A percentile compares a stretch with the other conserved stretches of the same genome.
Evolutionary conservation across 2,329 filamentous ascomycete species (phyloP).

Genomic region (Sclerotinia sclerotiorum): DNA sequence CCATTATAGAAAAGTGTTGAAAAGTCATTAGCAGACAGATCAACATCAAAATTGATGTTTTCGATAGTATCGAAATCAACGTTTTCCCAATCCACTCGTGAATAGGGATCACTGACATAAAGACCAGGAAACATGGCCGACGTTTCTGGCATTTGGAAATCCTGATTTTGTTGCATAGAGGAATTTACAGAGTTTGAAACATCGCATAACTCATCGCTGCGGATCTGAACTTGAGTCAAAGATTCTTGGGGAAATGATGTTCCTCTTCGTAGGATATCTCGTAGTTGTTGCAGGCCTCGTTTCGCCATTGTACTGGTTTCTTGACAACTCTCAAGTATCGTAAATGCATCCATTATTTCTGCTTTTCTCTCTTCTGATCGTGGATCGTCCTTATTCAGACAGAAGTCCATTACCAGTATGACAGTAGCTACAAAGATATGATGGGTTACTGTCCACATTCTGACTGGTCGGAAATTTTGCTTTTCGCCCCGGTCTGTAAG

Average conservation of each 20-base stretch:
- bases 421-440: conserved; percentile 44
- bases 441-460: conserved; percentile 40
- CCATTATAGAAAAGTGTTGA: conserved; percentile 4
- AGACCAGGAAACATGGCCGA: background rate
- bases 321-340: conserved; percentile 38
- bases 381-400: conserved; percentile 38
- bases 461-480: conserved; percentile 31
- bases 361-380: conserved; percentile 36
- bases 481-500: conserved; percentile 30
- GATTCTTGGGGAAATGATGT: background rate
- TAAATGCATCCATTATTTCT: conserved; percentile 41
- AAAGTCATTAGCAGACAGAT: conserved; percentile 19
- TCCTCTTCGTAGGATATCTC: conserved; percentile 17
- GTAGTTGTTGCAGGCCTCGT: conserved; percentile 29
- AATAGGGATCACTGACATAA: conserved; percentile 5
- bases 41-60: conserved; percentile 26
- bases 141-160: background rate
- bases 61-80: conserved; percentile 17
- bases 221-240: background rate
- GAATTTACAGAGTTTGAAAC: background rate
- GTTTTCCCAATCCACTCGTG: conserved; percentile 20
- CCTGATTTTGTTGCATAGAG: background rate
- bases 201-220: background rate
- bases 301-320: conserved; percentile 30
- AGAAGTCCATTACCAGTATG: conserved; percentile 44